Evolutionary conservation across 2,329 filamentous ascomycete species (phyloP).

Genomic region (Verticillium tricorpus): DNA sequence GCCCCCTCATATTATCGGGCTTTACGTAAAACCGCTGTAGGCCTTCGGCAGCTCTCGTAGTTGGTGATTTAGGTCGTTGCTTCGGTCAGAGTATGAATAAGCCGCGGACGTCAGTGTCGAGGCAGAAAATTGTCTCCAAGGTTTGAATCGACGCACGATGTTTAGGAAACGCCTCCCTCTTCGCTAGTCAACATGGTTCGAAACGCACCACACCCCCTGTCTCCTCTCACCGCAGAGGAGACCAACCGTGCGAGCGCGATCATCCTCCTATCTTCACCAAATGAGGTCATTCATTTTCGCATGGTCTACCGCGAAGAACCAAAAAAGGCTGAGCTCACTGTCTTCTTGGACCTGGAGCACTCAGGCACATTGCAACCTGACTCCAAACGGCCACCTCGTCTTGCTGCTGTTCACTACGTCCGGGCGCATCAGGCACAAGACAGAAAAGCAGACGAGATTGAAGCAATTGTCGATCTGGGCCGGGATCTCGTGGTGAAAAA

Average conservation of each 20-base stretch:
- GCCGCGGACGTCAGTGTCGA: not conserved
- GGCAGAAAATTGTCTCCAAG: not conserved
- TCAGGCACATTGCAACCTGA: conserved; percentile 13
- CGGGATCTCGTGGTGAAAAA: conserved; percentile 17
- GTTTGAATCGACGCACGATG: not conserved
- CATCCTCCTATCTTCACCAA: conserved; percentile 22
- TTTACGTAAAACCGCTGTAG: not conserved
- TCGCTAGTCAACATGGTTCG: not conserved
- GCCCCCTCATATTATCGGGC: not conserved
- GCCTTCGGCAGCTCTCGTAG: not conserved
- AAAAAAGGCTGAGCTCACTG: conserved; percentile 30
- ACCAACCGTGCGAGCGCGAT: conserved; percentile 27
- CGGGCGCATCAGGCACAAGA: conserved; percentile 15
- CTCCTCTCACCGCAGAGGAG: conserved; percentile 21
- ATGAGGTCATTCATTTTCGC: conserved; percentile 28
- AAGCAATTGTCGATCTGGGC: conserved; percentile 27
- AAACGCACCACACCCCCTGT: conserved; percentile 25
- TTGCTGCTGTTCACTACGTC: conserved; percentile 6
- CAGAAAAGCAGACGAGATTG: conserved; percentile 22
- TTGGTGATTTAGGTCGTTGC: not conserved
- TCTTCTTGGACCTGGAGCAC: conserved; percentile 30
- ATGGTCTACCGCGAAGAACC: conserved; percentile 38
- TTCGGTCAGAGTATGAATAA: conserved; percentile 26
- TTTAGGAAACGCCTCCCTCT: not conserved
- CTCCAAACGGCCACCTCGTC: conserved; percentile 13